These are phyloP conservation scores for Trametes pubescens DNA, from an alignment of 1,284 basidiomycete species.

Conservation along the genomic window DNA sequence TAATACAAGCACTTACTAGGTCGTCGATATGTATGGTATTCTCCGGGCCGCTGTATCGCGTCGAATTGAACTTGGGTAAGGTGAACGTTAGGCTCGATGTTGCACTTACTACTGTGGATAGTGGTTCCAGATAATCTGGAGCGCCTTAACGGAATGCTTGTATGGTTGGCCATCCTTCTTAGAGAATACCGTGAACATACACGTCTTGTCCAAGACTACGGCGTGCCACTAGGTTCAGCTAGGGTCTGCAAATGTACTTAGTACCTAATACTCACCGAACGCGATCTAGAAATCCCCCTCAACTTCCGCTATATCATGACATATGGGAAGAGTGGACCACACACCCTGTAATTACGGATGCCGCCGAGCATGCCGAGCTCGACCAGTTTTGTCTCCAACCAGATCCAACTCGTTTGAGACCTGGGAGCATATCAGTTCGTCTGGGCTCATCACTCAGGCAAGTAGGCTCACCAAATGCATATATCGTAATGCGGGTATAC, in stretches of 20 bases:
- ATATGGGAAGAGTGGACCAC: conserved; percentile 22
- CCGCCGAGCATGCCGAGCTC: conserved; percentile 86
- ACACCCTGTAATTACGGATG: conserved; percentile 74
- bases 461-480: conserved; percentile 71
- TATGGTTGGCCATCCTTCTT: conserved; percentile 76
- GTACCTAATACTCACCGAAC: conserved; percentile 52
- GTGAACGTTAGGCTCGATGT: neutral
- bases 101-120: conserved; percentile 77
- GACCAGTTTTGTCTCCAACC: conserved; percentile 90
- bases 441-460: neutral
- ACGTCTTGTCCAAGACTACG: conserved; percentile 82
- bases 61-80: neutral
- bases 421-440: conserved; percentile 42
- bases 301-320: conserved; percentile 7
- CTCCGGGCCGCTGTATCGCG: conserved; percentile 58
- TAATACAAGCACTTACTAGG: conserved; percentile 54
- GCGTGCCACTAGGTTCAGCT: neutral
- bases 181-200: conserved; percentile 91
- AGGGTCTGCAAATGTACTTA: neutral
- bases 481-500: conserved; percentile 88
- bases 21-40: conserved; percentile 93
- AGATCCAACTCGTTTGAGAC: conserved; percentile 91
- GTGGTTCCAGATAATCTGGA: conserved; percentile 89
- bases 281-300: conserved; percentile 53
- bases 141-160: conserved; percentile 84